These are phyloP conservation scores for Ascosphaera apis DNA, from an alignment of 2,329 filamentous ascomycete genomes.

Conservation along the genomic window DNA sequence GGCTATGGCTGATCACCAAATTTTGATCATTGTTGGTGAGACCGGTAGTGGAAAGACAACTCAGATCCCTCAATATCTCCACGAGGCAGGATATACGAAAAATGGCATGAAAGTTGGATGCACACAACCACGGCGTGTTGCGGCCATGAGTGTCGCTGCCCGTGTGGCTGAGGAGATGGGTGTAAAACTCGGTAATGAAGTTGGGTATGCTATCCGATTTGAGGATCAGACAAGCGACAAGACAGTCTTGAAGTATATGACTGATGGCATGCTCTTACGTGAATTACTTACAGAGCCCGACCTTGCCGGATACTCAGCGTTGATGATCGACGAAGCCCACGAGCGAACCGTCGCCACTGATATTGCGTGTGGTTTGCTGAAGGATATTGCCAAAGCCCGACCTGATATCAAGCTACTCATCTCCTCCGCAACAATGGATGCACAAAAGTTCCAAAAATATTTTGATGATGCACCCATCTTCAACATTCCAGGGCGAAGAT, in stretches of 20 bases:
- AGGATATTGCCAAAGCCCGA: conserved; percentile 77
- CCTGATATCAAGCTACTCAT: conserved; percentile 90
- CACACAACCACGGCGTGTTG: conserved; percentile 86
- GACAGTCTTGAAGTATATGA: conserved; percentile 97
- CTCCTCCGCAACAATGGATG: conserved; percentile 96
- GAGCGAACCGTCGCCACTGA: conserved; percentile 92
- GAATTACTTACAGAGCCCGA: conserved; percentile 85
- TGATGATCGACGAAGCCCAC: conserved; percentile 99
- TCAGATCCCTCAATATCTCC: conserved; percentile 82
- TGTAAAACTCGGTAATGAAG: conserved; percentile 61
- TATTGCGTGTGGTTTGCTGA: conserved; percentile 90
- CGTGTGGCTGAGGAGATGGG: conserved; percentile 98
- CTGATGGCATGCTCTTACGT: conserved; percentile 78
- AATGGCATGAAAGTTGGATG: conserved; percentile 92
- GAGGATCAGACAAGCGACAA: conserved; percentile 95
- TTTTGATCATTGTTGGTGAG: conserved; percentile 89
- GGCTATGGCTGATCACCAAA: conserved; percentile 66
- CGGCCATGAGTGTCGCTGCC: conserved; percentile 97
- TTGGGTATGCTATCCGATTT: conserved; percentile 94
- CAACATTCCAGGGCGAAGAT: conserved; percentile 83
- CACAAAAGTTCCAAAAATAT: conserved; percentile 86
- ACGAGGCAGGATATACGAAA: conserved; percentile 79
- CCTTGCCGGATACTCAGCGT: conserved; percentile 85
- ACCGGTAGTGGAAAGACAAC: conserved; percentile 97
- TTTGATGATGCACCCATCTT: conserved; percentile 94